Base-by-base conservation (phyloP, 2,329 filamentous ascomycete species). In the Thielaviopsis punctulata region DNA sequence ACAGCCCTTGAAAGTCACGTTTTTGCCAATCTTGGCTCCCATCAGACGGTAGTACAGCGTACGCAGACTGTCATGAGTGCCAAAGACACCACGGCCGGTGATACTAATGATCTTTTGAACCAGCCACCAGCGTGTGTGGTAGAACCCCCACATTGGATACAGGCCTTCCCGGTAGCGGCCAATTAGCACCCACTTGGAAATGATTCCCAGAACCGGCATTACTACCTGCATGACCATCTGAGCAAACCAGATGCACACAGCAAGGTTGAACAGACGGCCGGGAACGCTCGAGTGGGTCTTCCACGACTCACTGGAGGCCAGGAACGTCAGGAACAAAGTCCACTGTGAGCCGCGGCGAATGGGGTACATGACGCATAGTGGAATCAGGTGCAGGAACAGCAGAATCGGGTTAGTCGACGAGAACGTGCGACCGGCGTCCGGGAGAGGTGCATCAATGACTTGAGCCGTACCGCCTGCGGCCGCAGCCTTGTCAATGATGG, bases 71-170 rank as follows among this genome's bases (percentile, higher is more conserved):
- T 72, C 67, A 45, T 63, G 66, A 48, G 62, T 55, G 21, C 59
- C 60, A 55, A 74, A 76, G 27, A 70, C 53, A 1, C 73, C 73
- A 53, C 65, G 67, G 15, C 73, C 75, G 52, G 66, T 68, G 12
- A 76, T 62, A 33, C 67, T 65, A 2, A 73, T 63, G 19, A 69
- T 68, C 62, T 78, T 78, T 59, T 78, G 69, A 1, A 70, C 69
- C 52, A 78, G 57, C 75, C 75, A 79, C 75, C 75, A 79, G 8
- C 73, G 66, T 0, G 72, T 77, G 59, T 78, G 75, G 58, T 77
- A 78, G 1, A 60, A 56, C 1, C 73, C 73, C 75, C 75, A 79
- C 75, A 79, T 79, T 1, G 75, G 74, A 57, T 73, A 77, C 2
- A 76, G 59, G 0, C 75, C 75, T 58, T 73, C 68, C 33, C 63